A percentile compares a stretch with the other conserved stretches of the same genome.
Conservation (phyloP, 805 yeast species). For the Ogataea sp. region DNA sequence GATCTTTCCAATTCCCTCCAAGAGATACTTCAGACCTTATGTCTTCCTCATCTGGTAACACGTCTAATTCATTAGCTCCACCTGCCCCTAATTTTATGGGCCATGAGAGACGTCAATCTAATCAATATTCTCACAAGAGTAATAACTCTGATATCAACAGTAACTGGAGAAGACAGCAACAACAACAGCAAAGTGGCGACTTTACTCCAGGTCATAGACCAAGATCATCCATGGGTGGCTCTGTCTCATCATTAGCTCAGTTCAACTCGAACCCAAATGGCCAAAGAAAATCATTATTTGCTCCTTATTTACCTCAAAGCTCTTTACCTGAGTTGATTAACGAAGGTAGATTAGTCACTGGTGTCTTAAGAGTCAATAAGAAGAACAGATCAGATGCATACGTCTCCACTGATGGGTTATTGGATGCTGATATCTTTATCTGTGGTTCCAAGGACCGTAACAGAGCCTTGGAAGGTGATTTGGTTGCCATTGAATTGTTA, state of each 20-base stretch:
- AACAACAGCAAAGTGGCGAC: slow-evolving; percentile 32
- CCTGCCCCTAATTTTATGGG: slow-evolving; percentile 46
- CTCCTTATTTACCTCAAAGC: slow-evolving; percentile 93
- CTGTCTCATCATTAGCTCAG: slow-evolving; percentile 42
- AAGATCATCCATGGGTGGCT: slow-evolving; percentile 64
- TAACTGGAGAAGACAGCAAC: slow-evolving; percentile 61
- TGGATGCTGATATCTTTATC: slow-evolving; percentile 94
- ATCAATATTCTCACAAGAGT: slow-evolving; percentile 29
- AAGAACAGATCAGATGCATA: slow-evolving; percentile 97
- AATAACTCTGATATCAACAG: slow-evolving; percentile 40
- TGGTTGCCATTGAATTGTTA: slow-evolving; percentile 90
- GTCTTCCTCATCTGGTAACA: slow-evolving; percentile 8
- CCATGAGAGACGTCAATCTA: slow-evolving; percentile 34
- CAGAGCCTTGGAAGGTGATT: slow-evolving; percentile 93
- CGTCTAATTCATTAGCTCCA: slow-evolving; percentile 30
- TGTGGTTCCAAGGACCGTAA: slow-evolving; percentile 98
- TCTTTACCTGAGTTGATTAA: slow-evolving; percentile 81
- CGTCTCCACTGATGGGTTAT: slow-evolving; percentile 91
- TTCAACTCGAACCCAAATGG: slow-evolving; percentile 28
- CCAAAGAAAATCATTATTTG: slow-evolving; percentile 74
- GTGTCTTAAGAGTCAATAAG: slow-evolving; percentile 87
- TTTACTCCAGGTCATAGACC: slow-evolving; percentile 78
- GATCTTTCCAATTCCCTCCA: slow-evolving; percentile 62
- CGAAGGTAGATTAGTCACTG: slow-evolving; percentile 89
- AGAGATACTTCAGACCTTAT: slow-evolving; percentile 10